phyloP scores from a whole-genome alignment of 2,329 filamentous ascomycete species.

The Trichoderma semiorbis region DNA sequence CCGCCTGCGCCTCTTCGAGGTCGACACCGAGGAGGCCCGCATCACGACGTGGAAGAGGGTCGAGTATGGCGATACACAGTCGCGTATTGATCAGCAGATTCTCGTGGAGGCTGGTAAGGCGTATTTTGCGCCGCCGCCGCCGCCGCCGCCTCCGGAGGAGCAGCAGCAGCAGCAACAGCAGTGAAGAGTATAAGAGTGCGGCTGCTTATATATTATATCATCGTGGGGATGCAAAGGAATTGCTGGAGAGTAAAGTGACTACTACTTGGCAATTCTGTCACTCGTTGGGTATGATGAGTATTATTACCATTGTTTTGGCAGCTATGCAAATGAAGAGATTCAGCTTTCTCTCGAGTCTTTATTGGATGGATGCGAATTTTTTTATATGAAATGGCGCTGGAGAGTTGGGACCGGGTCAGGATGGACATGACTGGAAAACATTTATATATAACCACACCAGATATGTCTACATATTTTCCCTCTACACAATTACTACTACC shows the following conservation, averaged over 20 bases:
- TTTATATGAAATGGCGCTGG: background rate
- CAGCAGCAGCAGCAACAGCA: constrained; percentile 1
- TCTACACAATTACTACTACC: background rate
- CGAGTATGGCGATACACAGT: constrained; percentile 58
- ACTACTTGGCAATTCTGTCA: background rate
- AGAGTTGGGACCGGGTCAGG: background rate
- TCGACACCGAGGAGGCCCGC: constrained; percentile 85
- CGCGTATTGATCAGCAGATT: constrained; percentile 60
- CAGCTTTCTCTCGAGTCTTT: background rate
- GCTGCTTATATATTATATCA: background rate
- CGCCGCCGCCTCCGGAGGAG: background rate
- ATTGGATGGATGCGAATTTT: background rate
- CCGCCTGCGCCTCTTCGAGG: constrained; percentile 82
- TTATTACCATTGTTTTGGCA: background rate
- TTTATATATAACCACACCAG: background rate
- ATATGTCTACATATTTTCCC: background rate
- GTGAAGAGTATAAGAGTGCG: background rate
- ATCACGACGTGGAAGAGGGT: constrained; percentile 91
- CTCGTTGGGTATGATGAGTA: background rate
- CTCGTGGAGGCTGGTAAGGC: constrained; percentile 59
- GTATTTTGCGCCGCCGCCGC: background rate
- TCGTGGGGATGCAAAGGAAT: background rate
- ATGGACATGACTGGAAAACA: background rate
- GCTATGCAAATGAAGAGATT: background rate
- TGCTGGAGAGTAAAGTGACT: background rate